Evolutionary conservation across 805 yeast species (phyloP), one percentile per base, ranked within the genome.

Genomic region (Starmerella bombi): DNA sequence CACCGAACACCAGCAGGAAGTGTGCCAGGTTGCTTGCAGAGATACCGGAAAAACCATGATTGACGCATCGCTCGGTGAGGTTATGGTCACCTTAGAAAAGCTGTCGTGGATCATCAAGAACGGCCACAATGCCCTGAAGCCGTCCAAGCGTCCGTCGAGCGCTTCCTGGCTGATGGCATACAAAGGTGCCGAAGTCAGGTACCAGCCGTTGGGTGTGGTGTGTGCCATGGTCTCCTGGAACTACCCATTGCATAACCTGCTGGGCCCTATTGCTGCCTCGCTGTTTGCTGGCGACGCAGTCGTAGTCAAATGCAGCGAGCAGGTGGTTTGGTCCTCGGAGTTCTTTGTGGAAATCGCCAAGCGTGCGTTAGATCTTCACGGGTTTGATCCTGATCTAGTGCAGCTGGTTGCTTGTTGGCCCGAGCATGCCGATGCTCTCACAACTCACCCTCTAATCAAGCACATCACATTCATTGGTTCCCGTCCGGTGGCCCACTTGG

Each of bases 381-480:
- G 80, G 12, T 73, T 75, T 46, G 77, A 80, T 55, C 88, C 82
- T 37, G 73, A 84, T 47, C 64, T 91, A 48, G 93, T 88, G 15
- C 97, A 91, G 61, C 65, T 88, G 43, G 78, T 82, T 30, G 81
- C 81, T 53, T 81, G 94, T 55, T 80, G 84, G 72, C 94, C 96
- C 16, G 77, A 79, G 46, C 79, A 78, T 51, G 95, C 94, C 3
- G 88, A 84, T 55, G 68, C 79, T 53, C 76, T 91, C 53, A 80
- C 94, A 2, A 69, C 83, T 2, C 94, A 91, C 56, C 78, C 81
- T 1, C 82, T 78, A 0, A 65, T 91, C 42, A 70, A 76, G 27
- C 98, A 91, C 60, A 74, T 91, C 48, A 91, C 98, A 0, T 91
- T 91, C 55, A 91, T 91, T 54, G 98, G 98, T 4, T 82, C 94